Evolutionary conservation across 2,329 filamentous ascomycete genomes (phyloP).

Genomic region (Aspergillus sp.): DNA sequence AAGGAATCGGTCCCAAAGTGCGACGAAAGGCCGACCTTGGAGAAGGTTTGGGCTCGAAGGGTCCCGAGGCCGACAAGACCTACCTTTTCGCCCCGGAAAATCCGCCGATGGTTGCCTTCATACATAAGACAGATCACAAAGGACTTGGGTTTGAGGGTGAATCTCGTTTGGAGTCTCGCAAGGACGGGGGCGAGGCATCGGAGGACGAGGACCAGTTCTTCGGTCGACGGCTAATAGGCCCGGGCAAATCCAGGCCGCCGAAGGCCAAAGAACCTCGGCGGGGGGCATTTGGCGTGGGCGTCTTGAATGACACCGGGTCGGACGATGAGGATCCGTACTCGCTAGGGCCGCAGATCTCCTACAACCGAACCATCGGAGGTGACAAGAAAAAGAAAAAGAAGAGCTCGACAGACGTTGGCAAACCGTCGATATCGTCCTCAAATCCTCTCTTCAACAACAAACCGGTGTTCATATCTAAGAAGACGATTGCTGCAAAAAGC

Average conservation of each 20-base stretch:
- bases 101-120: constrained; percentile 58
- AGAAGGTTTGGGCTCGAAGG: constrained; percentile 43
- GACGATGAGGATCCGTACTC: constrained; percentile 95
- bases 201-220: constrained; percentile 38
- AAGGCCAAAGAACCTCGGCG: constrained; percentile 57
- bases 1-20: constrained; percentile 87
- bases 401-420: constrained; percentile 37
- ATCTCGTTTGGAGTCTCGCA: constrained; percentile 29
- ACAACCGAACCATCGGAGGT: constrained; percentile 76
- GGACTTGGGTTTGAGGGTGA: constrained; percentile 49
- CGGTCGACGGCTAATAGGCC: constrained; percentile 30
- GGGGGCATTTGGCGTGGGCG: constrained; percentile 79
- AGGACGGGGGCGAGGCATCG: constrained; percentile 14
- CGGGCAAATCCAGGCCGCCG: constrained; percentile 37
- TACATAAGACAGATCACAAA: constrained; percentile 46
- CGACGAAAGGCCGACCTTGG: constrained; percentile 70
- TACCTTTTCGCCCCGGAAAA: constrained; percentile 88
- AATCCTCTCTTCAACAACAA: constrained; percentile 67
- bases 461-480: constrained; percentile 75
- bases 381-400: constrained; percentile 77
- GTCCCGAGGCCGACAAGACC: constrained; percentile 46
- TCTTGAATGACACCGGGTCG: constrained; percentile 89
- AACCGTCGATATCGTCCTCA: constrained; percentile 48
- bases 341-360: constrained; percentile 85
- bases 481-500: constrained; percentile 45